Base-by-base conservation (phyloP, 257 asterid genomes). In the Nicotiana benthamiana region DNA sequence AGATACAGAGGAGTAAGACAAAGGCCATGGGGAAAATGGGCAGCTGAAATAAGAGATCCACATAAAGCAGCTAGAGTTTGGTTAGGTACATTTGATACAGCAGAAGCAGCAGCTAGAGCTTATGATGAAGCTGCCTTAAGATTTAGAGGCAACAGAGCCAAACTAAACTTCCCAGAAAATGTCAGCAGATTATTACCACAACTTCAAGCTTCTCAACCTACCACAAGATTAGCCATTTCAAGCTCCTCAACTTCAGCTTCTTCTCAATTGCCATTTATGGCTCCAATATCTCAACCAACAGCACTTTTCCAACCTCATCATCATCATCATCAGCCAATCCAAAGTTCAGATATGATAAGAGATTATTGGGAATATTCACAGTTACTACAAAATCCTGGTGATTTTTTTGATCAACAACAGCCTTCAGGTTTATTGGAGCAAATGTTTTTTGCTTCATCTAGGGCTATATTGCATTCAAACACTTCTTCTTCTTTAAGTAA, bases 311-410 rank as follows among this genome's bases (percentile, higher is more conserved):
- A 81, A 13, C 48, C 80, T 18, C 77, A 1, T 6, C 61, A 36
- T 4, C 34, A 32, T 2, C 34, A 59, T 26, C 74, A 61, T 28
- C 85, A 72, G 52, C 28, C 72, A 28, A 4, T 8, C 2, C 89
- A 74, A 20, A 75, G 22, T 43, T 30, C 85, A 1, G 83, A 40
- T 75, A 68, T 83, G 62, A 87, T 86, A 11, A 84, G 92, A 12
- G 97, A 94, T 27, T 93, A 90, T n/a, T 89, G 90, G 90, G 89
- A 91, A 0, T 94, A 94, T 78, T 88, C 97, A 5, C 97, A 91
- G 83, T 80, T 94, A 56, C 89, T 94, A 1, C 93, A 87, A 75
- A 85, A 82, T 83, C 18, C 76, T 27, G 89, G 83, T 15, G 89
- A 87, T 10, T 76, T 87, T 66, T 87, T 36, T 3, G 80, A 77